phyloP scores from a whole-genome alignment of 169 alveolate species.

The Plasmodium gaboni region DNA sequence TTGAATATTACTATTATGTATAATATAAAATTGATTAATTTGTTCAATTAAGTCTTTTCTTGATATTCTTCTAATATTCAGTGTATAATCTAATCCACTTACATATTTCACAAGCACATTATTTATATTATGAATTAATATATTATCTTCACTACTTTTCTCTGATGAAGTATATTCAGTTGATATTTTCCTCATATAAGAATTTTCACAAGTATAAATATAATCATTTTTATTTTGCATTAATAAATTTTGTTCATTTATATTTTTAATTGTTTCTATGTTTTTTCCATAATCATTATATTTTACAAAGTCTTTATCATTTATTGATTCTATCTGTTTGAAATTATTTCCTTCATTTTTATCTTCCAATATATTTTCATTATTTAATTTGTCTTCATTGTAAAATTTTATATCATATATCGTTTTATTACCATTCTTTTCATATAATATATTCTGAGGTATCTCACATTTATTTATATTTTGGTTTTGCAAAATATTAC shows the following conservation, averaged over 20 bases:
- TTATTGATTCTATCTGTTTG: neutral
- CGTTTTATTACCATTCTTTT: conserved; percentile 1
- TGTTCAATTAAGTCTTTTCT: conserved; percentile 36
- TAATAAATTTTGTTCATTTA: conserved; percentile 14
- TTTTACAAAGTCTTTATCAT: neutral
- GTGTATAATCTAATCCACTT: conserved; percentile 47
- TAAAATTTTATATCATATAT: neutral
- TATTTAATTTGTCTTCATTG: conserved; percentile 3
- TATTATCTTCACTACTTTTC: conserved; percentile 5
- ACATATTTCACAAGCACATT: conserved; percentile 43
- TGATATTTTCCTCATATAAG: neutral
- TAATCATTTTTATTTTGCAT: conserved; percentile 5
- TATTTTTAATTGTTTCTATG: neutral
- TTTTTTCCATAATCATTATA: neutral
- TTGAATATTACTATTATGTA: conserved; percentile 48
- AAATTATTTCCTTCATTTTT: conserved; percentile 4
- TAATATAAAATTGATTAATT: conserved; percentile 65
- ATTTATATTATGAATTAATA: conserved; percentile 18
- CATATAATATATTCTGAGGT: neutral
- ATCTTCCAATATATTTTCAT: neutral
- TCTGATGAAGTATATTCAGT: conserved; percentile 7
- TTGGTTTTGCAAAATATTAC: conserved; percentile 20
- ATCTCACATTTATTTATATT: neutral
- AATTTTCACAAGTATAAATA: neutral
- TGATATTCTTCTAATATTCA: conserved; percentile 68